Percentiles rank a stretch among this genome's conserved stretches.
Evolutionary conservation across 768 basidiomycete genomes (phyloP).

Genomic region (Amanita molliuscula): DNA sequence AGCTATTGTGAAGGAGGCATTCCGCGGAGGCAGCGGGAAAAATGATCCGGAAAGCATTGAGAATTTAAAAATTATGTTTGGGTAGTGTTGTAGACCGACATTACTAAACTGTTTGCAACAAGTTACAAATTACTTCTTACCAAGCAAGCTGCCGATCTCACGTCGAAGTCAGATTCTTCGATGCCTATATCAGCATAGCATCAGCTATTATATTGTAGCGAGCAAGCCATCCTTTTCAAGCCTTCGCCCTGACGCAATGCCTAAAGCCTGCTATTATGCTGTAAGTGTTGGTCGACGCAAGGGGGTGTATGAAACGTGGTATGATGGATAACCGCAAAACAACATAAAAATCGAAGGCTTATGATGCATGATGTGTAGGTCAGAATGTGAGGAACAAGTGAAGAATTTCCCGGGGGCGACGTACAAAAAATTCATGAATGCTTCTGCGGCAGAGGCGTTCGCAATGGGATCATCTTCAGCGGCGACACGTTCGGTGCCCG

Average conservation of each 20-base stretch:
- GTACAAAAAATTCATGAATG: slow-evolving; percentile 58
- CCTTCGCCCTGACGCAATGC: background rate
- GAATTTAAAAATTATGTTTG: slow-evolving; percentile 77
- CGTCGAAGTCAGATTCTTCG: background rate
- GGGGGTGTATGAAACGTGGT: slow-evolving; percentile 72
- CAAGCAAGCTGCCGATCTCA: background rate
- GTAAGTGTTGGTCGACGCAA: slow-evolving; percentile 53
- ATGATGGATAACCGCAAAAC: slow-evolving; percentile 9
- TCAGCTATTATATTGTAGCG: background rate
- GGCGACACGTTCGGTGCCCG: background rate
- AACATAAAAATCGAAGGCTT: background rate
- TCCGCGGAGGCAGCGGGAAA: slow-evolving; percentile 43
- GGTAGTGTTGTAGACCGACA: slow-evolving; percentile 9
- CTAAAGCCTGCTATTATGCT: slow-evolving; percentile 55
- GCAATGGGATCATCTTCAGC: slow-evolving; percentile 15
- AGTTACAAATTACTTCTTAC: background rate
- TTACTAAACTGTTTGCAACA: background rate
- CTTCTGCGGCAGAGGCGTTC: slow-evolving; percentile 51
- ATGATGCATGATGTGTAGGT: slow-evolving; percentile 32
- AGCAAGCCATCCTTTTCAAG: background rate
- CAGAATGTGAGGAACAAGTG: slow-evolving; percentile 59
- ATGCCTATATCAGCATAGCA: background rate
- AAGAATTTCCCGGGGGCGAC: slow-evolving; percentile 50
- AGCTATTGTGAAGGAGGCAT: slow-evolving; percentile 78
- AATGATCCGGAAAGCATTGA: slow-evolving; percentile 65